Conservation (phyloP, 768 basidiomycete genomes). For the Russula sp. region DNA sequence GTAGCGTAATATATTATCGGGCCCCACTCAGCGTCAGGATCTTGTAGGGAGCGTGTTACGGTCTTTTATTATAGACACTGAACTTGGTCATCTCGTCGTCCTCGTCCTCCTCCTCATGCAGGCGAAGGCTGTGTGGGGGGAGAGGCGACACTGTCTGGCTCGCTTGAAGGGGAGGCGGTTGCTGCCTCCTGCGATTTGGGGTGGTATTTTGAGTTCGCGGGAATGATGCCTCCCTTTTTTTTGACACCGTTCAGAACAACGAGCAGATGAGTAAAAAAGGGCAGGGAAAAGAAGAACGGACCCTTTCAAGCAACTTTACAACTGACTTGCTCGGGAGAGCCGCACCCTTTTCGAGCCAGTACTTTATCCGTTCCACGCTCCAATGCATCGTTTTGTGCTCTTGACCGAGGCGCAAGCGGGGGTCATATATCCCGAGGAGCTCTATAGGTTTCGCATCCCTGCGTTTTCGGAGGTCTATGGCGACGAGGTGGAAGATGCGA, state of each 20-base stretch:
- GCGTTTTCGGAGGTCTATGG: conserved; percentile 59
- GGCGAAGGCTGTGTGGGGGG: not conserved
- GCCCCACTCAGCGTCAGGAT: not conserved
- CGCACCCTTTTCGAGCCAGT: conserved; percentile 75
- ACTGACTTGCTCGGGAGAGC: conserved; percentile 77
- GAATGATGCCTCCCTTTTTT: conserved; percentile 53
- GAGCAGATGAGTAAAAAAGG: not conserved
- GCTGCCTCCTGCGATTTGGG: conserved; percentile 25
- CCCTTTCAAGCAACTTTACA: conserved; percentile 69
- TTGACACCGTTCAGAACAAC: not conserved
- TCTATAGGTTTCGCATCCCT: conserved; percentile 86
- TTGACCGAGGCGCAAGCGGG: conserved; percentile 44
- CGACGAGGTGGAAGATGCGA: conserved; percentile 81
- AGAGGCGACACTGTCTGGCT: not conserved
- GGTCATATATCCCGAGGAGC: conserved; percentile 78
- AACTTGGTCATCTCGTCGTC: not conserved
- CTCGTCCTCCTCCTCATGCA: not conserved
- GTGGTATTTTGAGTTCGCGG: conserved; percentile 50
- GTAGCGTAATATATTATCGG: not conserved
- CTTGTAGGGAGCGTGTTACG: not conserved
- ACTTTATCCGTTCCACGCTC: conserved; percentile 85
- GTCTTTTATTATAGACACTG: not conserved
- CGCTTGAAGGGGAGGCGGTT: not conserved
- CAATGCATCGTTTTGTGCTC: conserved; percentile 73
- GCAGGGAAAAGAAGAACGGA: conserved; percentile 33